Percentiles rank a stretch among this genome's conserved stretches.
These are phyloP conservation scores for Scutellaria galericulata DNA, from an alignment of 257 asterid species.

Conservation along the genomic window DNA sequence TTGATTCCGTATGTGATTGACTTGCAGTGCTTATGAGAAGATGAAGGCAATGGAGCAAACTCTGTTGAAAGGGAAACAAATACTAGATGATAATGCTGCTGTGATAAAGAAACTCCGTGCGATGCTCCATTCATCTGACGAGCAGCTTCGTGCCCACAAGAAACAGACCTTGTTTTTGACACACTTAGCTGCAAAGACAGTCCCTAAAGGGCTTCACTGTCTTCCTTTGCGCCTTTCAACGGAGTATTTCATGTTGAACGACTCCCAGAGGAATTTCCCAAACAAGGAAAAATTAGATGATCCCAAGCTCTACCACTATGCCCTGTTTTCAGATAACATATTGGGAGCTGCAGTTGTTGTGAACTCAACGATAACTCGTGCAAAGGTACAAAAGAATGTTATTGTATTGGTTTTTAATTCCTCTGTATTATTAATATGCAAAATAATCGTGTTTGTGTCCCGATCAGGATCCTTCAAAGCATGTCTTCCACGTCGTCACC, in stretches of 20 bases:
- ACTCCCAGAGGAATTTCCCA: constrained; percentile 43
- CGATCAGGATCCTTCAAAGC: constrained; percentile 59
- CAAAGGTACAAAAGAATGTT: constrained; percentile 42
- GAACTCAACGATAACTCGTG: constrained; percentile 58
- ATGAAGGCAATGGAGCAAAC: constrained; percentile 64
- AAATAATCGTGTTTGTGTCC: neutral
- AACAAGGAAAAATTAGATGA: constrained; percentile 50
- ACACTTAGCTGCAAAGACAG: constrained; percentile 58
- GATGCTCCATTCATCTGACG: constrained; percentile 66
- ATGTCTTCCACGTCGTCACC: constrained; percentile 60
- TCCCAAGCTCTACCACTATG: constrained; percentile 58
- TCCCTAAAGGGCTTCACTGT: constrained; percentile 72
- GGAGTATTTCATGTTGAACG: constrained; percentile 52
- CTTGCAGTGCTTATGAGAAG: constrained; percentile 52
- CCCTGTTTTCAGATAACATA: constrained; percentile 62
- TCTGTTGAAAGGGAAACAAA: constrained; percentile 55
- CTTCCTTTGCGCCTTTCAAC: constrained; percentile 64
- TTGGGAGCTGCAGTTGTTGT: constrained; percentile 67
- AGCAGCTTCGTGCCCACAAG: constrained; percentile 66
- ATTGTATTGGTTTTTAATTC: neutral
- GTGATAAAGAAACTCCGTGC: constrained; percentile 72
- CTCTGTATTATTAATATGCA: neutral
- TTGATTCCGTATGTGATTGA: constrained; percentile 18
- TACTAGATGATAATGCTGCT: constrained; percentile 60
- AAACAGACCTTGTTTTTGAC: constrained; percentile 62